Percentiles rank a stretch among this genome's conserved stretches.
Evolutionary conservation across 495 filamentous ascomycete genomes (phyloP).

Genomic region (Neurospora sp.): DNA sequence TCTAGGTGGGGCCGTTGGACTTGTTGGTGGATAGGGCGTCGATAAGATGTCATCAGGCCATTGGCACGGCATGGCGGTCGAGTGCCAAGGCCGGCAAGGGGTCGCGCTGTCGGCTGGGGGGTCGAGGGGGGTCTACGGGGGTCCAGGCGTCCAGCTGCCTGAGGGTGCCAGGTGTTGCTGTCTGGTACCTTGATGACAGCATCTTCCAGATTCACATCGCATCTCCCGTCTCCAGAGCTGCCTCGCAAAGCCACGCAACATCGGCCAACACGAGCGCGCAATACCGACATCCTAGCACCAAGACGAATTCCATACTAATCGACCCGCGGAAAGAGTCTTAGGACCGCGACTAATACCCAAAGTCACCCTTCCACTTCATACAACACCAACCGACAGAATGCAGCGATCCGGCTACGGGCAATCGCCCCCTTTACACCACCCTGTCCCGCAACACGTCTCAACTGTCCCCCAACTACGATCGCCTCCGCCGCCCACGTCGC

Average conservation of each 20-base stretch:
- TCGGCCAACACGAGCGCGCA: background rate
- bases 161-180: background rate
- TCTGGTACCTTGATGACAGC: constrained; percentile 14
- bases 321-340: background rate
- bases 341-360: background rate
- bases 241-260: background rate
- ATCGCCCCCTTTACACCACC: constrained; percentile 95
- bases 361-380: background rate
- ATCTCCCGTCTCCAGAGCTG: constrained; percentile 14
- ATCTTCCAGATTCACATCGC: constrained; percentile 18
- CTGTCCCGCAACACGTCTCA: constrained; percentile 95
- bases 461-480: constrained; percentile 98
- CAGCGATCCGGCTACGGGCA: constrained; percentile 76
- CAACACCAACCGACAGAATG: constrained; percentile 40
- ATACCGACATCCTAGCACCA: background rate
- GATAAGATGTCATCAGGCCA: background rate
- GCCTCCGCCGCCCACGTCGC: constrained; percentile 71
- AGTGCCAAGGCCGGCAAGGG: background rate
- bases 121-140: background rate
- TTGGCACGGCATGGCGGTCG: background rate
- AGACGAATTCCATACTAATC: background rate
- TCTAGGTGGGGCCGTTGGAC: background rate
- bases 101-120: background rate
- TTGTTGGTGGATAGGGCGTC: background rate
- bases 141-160: background rate